Base-by-base conservation (phyloP, 2,329 filamentous ascomycete species). In the Trichophyton benhamiae region DNA sequence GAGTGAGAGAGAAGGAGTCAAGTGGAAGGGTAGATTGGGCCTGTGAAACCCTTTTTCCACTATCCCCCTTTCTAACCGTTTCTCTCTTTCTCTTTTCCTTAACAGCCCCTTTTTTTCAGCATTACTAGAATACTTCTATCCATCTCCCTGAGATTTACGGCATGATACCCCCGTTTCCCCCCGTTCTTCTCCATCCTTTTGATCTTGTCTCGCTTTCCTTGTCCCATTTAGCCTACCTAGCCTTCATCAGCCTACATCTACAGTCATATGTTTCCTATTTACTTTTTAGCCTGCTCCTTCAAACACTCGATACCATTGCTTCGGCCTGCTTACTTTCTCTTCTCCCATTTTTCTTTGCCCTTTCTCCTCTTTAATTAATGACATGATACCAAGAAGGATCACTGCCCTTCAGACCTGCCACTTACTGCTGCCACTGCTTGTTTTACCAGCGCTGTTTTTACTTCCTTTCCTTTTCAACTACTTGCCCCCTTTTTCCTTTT, bases 1-100 rank as follows among this genome's bases (percentile, higher is more conserved):
- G 75, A 75, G 75, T 55, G 68, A 69, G 59, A 77, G 73, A 60
- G 76, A 80, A 68, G 72, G 71, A 13, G 68, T 80, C 15, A 71
- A 75, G 8, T 79, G 75, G 76, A 71, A 71, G 62, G 71, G 72
- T 52, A 72, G 72, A 53, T 68, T 77, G 60, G 70, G 68, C 63
- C 67, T 77, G 66, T 78, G 68, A 72, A 17, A 44, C 13, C 33
- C 22, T 38, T 9, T 38, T 30, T 38, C 33, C 8, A 13, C 33
- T 20, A n/a, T 13, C n/a, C 48, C 15, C 27, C 36, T 42, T 42
- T 42, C 6, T 8, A 3, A 25, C 22, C 41, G 25, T 58, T 44
- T 17, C 30, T 13, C 36, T 33, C 20, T 20, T 53, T 53, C 15
- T 53, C 4, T 30, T 25, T 36, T 7, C 44, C 42, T 25, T 25